Conservation (phyloP, 2,329 filamentous ascomycete genomes). For the Aspergillus fischeri region DNA sequence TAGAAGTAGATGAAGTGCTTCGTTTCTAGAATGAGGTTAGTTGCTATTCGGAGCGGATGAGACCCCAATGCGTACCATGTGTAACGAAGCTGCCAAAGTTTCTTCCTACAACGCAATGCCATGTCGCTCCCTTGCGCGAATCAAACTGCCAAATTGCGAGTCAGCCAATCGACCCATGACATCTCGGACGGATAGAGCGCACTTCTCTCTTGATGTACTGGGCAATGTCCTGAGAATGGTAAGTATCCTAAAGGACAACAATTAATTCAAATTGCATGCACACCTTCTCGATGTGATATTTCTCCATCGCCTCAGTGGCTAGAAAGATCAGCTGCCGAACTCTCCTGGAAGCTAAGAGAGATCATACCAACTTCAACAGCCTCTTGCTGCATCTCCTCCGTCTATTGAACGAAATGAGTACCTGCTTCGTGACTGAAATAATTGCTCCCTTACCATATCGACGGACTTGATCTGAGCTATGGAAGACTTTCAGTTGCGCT, state of each 20-base stretch:
- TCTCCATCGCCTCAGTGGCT: conserved; percentile 70
- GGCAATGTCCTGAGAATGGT: conserved; percentile 72
- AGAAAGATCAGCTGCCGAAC: conserved; percentile 24
- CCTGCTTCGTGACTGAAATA: conserved; percentile 5
- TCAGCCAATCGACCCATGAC: conserved; percentile 5
- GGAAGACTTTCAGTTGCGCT: conserved; percentile 10
- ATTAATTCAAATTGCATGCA: conserved; percentile 1
- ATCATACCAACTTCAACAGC: conserved; percentile 87
- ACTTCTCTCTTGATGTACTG: conserved; percentile 95
- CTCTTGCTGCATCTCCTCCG: conserved; percentile 95
- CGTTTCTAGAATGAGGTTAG: conserved; percentile 62
- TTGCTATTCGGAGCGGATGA: background rate
- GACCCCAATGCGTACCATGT: conserved; percentile 62
- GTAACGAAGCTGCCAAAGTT: conserved; percentile 99
- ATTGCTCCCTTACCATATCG: conserved; percentile 72
- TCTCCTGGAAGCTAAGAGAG: background rate
- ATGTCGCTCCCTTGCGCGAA: conserved; percentile 92
- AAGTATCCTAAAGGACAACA: conserved; percentile 5
- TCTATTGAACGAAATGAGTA: conserved; percentile 52
- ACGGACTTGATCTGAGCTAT: conserved; percentile 95
- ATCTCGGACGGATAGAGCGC: conserved; percentile 25
- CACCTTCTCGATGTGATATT: conserved; percentile 70
- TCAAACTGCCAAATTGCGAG: conserved; percentile 67
- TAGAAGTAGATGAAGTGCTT: conserved; percentile 99
- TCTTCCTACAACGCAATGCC: conserved; percentile 97